Evolutionary conservation across 805 yeast species (phyloP).

Genomic region (Barnettozyma siamensis): DNA sequence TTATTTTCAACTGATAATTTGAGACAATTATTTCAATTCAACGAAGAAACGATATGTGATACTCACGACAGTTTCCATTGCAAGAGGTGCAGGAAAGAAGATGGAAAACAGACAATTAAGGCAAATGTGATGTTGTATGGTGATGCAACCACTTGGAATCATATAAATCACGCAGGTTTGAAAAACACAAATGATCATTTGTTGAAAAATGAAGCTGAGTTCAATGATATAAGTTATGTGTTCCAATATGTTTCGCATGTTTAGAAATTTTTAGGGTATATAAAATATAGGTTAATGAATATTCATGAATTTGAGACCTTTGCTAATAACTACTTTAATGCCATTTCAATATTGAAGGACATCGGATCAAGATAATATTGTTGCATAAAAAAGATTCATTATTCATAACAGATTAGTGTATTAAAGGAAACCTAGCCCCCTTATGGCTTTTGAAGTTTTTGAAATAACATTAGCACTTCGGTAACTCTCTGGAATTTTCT

Average conservation of each 20-base stretch:
- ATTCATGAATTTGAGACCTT: background rate
- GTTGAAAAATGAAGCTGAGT: slow-evolving; percentile 64
- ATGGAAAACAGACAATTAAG: slow-evolving; percentile 53
- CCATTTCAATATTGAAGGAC: too few species aligned
- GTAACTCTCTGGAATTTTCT: too few species aligned
- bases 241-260: slow-evolving; percentile 90
- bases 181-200: slow-evolving; percentile 68
- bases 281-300: background rate
- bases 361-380: too few species aligned
- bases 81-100: slow-evolving; percentile 54
- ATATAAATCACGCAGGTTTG: slow-evolving; percentile 60
- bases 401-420: background rate
- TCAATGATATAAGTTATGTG: slow-evolving; percentile 71
- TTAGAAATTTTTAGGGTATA: slow-evolving; percentile 1
- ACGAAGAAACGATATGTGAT: slow-evolving; percentile 67
- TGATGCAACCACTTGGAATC: slow-evolving; percentile 98
- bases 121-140: slow-evolving; percentile 93
- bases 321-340: too few species aligned
- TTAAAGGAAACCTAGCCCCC: too few species aligned
- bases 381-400: background rate
- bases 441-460: too few species aligned
- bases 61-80: slow-evolving; percentile 92
- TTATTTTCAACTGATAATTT: slow-evolving; percentile 80
- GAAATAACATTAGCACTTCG: too few species aligned
- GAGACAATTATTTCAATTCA: slow-evolving; percentile 66